A percentile compares a stretch with the other conserved stretches of the same genome.
Evolutionary conservation across 2,329 filamentous ascomycete species (phyloP).

Genomic region (Diaporthe sp.): DNA sequence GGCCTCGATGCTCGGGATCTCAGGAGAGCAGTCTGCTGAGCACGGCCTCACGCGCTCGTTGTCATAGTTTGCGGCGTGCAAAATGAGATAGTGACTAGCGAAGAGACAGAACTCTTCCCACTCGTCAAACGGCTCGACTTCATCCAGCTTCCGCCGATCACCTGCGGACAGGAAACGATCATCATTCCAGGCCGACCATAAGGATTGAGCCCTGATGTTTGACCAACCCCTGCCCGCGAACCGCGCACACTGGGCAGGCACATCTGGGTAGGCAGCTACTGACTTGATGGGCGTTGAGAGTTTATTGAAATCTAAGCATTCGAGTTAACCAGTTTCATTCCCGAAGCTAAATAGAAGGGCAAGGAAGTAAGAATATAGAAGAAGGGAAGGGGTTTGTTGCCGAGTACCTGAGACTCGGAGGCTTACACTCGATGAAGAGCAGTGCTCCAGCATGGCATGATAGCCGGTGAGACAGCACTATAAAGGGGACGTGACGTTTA

Average conservation of each 20-base stretch:
- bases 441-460: too few species aligned
- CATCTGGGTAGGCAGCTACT: constrained; percentile 76
- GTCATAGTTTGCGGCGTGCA: constrained; percentile 69
- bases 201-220: constrained; percentile 71
- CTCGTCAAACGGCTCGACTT: constrained; percentile 89
- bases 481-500: not conserved
- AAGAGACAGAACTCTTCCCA: constrained; percentile 96
- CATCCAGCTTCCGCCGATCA: constrained; percentile 74
- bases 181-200: constrained; percentile 89
- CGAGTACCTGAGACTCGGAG: not conserved
- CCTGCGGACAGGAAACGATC: constrained; percentile 72
- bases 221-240: constrained; percentile 80
- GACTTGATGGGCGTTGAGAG: constrained; percentile 83
- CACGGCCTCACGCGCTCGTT: not conserved
- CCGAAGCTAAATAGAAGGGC: not conserved
- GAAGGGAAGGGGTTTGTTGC: not conserved
- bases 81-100: constrained; percentile 84
- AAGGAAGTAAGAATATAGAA: too few species aligned
- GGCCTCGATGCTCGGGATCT: constrained; percentile 31
- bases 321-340: not conserved
- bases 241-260: constrained; percentile 75
- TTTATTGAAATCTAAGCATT: constrained; percentile 76
- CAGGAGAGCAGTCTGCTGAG: not conserved
- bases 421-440: not conserved
- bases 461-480: not conserved